Percentiles rank a stretch among this genome's conserved stretches.
phyloP scores from a whole-genome alignment of 179 eudicot genomes.

The Spergularia azorica region DNA sequence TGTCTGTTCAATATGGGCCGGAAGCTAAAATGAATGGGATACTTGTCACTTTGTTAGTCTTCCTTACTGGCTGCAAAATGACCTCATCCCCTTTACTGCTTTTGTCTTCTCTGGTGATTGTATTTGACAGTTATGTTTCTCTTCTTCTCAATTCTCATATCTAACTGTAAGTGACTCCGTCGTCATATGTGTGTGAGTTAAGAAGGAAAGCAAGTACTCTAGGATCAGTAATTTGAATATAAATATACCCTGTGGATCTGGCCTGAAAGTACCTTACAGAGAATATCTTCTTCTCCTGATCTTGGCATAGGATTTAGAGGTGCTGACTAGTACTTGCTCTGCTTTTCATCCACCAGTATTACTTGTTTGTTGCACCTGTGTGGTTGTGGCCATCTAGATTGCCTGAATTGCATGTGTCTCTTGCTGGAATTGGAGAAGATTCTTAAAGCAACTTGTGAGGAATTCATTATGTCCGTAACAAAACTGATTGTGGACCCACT shows the following conservation, averaged over 20 bases:
- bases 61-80: too few species aligned
- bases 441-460: constrained; percentile 95
- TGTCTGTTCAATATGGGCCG: too few species aligned
- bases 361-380: not conserved
- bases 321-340: not conserved
- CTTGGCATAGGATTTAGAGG: not conserved
- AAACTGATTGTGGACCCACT: constrained; percentile 91
- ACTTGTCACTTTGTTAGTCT: too few species aligned
- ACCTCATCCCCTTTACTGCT: too few species aligned
- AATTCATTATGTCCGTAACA: constrained; percentile 95
- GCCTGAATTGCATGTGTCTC: constrained; percentile 13
- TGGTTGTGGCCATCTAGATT: not conserved
- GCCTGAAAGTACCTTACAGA: not conserved
- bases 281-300: not conserved
- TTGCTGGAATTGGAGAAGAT: constrained; percentile 90
- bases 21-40: too few species aligned
- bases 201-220: not conserved
- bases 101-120: too few species aligned
- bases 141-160: not conserved
- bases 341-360: not conserved
- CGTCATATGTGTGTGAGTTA: not conserved
- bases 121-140: not conserved
- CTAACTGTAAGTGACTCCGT: not conserved
- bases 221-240: not conserved
- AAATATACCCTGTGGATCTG: not conserved